phyloP scores from a whole-genome alignment of 2,329 filamentous ascomycete genomes.

The Fusarium nodosum region DNA sequence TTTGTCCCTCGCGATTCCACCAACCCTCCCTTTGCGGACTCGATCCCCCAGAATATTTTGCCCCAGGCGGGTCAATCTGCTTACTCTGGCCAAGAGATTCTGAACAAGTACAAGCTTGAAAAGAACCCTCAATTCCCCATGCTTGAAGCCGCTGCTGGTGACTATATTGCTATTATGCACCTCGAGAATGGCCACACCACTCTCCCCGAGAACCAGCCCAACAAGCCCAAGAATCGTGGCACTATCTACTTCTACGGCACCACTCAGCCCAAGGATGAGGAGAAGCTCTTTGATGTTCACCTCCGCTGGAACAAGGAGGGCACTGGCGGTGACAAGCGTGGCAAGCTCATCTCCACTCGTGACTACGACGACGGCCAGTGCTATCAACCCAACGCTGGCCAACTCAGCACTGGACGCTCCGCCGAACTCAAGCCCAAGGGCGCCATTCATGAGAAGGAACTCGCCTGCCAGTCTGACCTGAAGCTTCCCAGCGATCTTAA shows the following conservation, averaged over 20 bases:
- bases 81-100: constrained; percentile 72
- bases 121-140: constrained; percentile 68
- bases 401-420: constrained; percentile 72
- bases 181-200: constrained; percentile 84
- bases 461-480: constrained; percentile 87
- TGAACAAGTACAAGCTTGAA: constrained; percentile 55
- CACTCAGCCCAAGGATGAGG: constrained; percentile 65
- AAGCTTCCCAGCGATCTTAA: constrained; percentile 76
- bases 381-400: constrained; percentile 78
- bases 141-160: constrained; percentile 71
- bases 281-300: constrained; percentile 74
- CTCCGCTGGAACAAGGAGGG: constrained; percentile 83
- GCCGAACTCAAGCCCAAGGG: constrained; percentile 67
- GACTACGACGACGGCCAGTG: constrained; percentile 93
- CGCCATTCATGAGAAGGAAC: constrained; percentile 67
- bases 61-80: constrained; percentile 72
- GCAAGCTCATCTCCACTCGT: constrained; percentile 80
- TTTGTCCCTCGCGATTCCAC: constrained; percentile 69
- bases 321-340: constrained; percentile 82
- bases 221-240: constrained; percentile 75
- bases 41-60: constrained; percentile 72
- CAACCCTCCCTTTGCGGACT: constrained; percentile 68
- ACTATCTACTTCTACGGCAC: constrained; percentile 84
- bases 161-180: constrained; percentile 75
- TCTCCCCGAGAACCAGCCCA: constrained; percentile 65